These are phyloP conservation scores for Blattamonas nauphoetae DNA, from an alignment of 78 protist species.

Conservation along the genomic window DNA sequence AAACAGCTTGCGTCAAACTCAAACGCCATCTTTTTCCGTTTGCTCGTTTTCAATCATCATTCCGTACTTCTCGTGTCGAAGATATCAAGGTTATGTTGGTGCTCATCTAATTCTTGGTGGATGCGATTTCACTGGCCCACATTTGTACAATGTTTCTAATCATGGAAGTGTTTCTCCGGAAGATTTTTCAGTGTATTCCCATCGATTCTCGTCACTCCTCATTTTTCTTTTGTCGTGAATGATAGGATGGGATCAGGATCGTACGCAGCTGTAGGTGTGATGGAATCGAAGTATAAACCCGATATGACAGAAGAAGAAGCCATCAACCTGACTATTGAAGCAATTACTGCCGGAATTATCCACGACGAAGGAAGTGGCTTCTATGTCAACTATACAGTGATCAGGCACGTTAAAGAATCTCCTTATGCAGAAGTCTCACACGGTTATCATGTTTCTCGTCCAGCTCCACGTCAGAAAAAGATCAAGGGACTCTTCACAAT, in stretches of 20 bases:
- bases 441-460: background rate
- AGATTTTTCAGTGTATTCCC: background rate
- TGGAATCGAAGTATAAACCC: background rate
- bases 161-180: background rate
- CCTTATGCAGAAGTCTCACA: background rate
- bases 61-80: background rate
- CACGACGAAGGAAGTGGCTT: slow-evolving; percentile 14
- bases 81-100: slow-evolving; percentile 16
- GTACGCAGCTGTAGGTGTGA: background rate
- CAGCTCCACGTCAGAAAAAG: background rate
- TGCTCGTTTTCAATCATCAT: background rate
- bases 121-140: slow-evolving; percentile 10
- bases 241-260: slow-evolving; percentile 17
- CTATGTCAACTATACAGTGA: background rate
- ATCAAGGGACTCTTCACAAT: background rate
- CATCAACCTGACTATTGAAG: background rate
- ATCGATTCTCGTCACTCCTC: too few species aligned
- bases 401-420: background rate
- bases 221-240: too few species aligned
- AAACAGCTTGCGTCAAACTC: background rate
- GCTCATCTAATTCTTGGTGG: slow-evolving; percentile 11
- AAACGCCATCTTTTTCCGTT: slow-evolving; percentile 14
- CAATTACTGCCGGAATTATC: slow-evolving; percentile 2
- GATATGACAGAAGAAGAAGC: slow-evolving; percentile 3
- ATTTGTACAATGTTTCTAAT: background rate